phyloP scores from a whole-genome alignment of 768 basidiomycete species.

The Hemileccinum rubropunctum region DNA sequence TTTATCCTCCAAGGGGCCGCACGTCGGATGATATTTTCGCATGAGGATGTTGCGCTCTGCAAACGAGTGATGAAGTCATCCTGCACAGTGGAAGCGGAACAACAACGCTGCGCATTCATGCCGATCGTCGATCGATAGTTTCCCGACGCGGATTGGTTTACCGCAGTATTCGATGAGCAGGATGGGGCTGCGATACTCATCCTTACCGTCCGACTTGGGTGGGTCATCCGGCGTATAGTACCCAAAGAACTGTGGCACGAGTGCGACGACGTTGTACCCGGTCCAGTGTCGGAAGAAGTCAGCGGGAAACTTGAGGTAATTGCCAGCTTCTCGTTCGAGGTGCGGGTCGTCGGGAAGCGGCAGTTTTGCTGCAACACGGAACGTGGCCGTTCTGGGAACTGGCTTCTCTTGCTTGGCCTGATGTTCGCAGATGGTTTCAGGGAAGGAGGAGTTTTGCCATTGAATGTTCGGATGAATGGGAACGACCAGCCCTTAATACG shows the following conservation, averaged over 20 bases:
- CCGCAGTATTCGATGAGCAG: conserved; percentile 37
- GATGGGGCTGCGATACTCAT: conserved; percentile 6
- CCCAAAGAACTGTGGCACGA: conserved; percentile 64
- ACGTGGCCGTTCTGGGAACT: conserved; percentile 31
- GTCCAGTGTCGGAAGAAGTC: conserved; percentile 31
- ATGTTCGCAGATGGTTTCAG: conserved; percentile 14
- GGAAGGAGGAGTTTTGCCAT: conserved; percentile 19
- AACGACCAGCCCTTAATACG: conserved; percentile 3
- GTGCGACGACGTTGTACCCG: conserved; percentile 20
- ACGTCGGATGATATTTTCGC: conserved; percentile 40
- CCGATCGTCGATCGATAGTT: conserved; percentile 34
- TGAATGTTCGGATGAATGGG: conserved; percentile 9
- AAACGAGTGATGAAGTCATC: conserved; percentile 40
- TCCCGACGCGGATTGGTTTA: conserved; percentile 21
- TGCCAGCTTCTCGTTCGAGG: conserved; percentile 27
- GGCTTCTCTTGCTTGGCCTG: not conserved
- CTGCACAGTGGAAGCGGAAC: conserved; percentile 38
- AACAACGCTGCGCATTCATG: conserved; percentile 39
- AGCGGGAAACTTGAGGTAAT: conserved; percentile 24
- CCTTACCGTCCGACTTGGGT: conserved; percentile 17
- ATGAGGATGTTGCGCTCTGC: conserved; percentile 42
- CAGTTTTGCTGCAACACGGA: conserved; percentile 44
- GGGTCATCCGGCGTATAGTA: conserved; percentile 41
- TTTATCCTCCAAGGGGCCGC: conserved; percentile 11
- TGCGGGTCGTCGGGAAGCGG: conserved; percentile 36